Evolutionary conservation across 495 filamentous ascomycete genomes (phyloP).

Genomic region (Trichodelitschia bisporula): DNA sequence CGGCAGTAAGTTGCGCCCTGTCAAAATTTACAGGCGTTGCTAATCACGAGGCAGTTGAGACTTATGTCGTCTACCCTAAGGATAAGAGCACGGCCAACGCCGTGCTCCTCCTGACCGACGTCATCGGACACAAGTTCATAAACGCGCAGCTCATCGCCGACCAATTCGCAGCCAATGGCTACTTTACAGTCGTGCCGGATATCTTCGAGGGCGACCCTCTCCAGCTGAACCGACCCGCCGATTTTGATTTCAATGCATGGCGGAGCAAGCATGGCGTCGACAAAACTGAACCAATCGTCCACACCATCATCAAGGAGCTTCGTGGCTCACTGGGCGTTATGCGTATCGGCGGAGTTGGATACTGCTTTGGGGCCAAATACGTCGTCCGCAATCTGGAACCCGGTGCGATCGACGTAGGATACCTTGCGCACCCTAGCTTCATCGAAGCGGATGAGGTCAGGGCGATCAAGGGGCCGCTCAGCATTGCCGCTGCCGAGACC

Average conservation of each 20-base stretch:
- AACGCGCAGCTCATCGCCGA: conserved; percentile 37
- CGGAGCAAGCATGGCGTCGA: neutral
- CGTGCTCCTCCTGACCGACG: conserved; percentile 18
- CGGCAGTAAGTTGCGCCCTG: too few species aligned
- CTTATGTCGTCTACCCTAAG: conserved; percentile 20
- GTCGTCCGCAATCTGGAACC: conserved; percentile 1
- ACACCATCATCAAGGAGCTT: neutral
- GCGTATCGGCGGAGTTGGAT: conserved; percentile 1
- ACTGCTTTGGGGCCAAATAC: conserved; percentile 4
- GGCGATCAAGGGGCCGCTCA: conserved; percentile 2
- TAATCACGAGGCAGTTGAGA: conserved; percentile 15
- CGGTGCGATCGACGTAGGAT: conserved; percentile 1
- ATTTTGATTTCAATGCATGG: conserved; percentile 21
- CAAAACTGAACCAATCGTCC: neutral
- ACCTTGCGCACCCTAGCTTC: conserved; percentile 1
- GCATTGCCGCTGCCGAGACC: conserved; percentile 4
- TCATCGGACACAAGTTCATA: conserved; percentile 33
- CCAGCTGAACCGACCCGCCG: conserved; percentile 1
- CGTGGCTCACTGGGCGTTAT: conserved; percentile 7
- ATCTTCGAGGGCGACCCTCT: conserved; percentile 2
- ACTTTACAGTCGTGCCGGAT: conserved; percentile 2
- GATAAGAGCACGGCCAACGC: conserved; percentile 18
- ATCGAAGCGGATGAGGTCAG: neutral
- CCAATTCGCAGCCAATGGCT: conserved; percentile 3
- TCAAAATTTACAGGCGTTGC: too few species aligned